phyloP scores from a whole-genome alignment of 2,329 filamentous ascomycete species.

The Colletotrichum cereale region DNA sequence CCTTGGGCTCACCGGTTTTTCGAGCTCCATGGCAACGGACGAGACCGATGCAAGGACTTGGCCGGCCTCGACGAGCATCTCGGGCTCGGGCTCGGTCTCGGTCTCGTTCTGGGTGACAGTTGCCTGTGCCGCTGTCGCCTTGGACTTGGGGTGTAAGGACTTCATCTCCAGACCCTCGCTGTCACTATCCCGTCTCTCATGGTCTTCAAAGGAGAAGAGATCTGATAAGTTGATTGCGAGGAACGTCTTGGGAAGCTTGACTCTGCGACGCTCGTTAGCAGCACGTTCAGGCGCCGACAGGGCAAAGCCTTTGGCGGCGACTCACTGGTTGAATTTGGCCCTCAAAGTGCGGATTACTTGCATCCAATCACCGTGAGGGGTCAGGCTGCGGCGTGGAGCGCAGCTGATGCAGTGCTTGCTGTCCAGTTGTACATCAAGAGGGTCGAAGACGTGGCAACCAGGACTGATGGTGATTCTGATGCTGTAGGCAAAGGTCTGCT shows the following conservation, averaged over 20 bases:
- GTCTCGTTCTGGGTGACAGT: slow-evolving; percentile 9
- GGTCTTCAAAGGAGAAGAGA: slow-evolving; percentile 70
- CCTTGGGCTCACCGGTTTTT: slow-evolving; percentile 19
- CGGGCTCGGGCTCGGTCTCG: slow-evolving; percentile 18
- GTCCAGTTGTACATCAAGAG: slow-evolving; percentile 95
- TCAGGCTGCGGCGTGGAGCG: slow-evolving; percentile 89
- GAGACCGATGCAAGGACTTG: slow-evolving; percentile 32
- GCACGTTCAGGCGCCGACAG: neutral
- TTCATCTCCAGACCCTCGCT: slow-evolving; percentile 64
- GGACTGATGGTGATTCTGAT: slow-evolving; percentile 97
- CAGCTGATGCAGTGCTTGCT: slow-evolving; percentile 97
- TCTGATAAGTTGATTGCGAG: slow-evolving; percentile 74
- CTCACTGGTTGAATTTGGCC: slow-evolving; percentile 94
- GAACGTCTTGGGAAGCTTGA: slow-evolving; percentile 76
- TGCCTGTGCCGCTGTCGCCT: slow-evolving; percentile 21
- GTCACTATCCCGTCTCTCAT: slow-evolving; percentile 64
- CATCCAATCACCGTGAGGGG: slow-evolving; percentile 94
- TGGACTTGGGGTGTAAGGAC: slow-evolving; percentile 46
- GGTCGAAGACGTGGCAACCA: slow-evolving; percentile 96
- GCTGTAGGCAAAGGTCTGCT: slow-evolving; percentile 88
- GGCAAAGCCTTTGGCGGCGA: slow-evolving; percentile 42
- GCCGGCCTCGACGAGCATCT: slow-evolving; percentile 37
- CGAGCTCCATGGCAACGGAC: slow-evolving; percentile 4
- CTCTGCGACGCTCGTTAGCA: slow-evolving; percentile 54
- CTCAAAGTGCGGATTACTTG: slow-evolving; percentile 95